Percentiles rank a stretch among this genome's conserved stretches.
Evolutionary conservation across 805 yeast species (phyloP).

Genomic region (Suhomyces vadensis): DNA sequence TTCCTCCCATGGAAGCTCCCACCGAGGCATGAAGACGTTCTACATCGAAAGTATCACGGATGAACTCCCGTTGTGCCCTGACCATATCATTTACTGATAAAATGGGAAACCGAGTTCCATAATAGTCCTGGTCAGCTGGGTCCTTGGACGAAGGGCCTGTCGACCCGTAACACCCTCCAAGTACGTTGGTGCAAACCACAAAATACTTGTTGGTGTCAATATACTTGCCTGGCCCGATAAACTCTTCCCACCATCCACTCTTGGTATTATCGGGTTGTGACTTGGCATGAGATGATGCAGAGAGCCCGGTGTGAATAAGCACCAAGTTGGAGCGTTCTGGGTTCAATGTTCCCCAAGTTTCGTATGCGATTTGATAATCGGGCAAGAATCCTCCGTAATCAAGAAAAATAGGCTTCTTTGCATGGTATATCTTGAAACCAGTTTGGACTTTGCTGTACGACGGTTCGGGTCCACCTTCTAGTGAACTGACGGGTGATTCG

Average conservation of each 20-base stretch:
- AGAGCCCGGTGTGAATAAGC: slow-evolving; percentile 83
- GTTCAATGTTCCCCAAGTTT: slow-evolving; percentile 84
- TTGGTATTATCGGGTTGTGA: slow-evolving; percentile 68
- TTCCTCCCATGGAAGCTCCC: slow-evolving; percentile 98
- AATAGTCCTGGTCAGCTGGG: slow-evolving; percentile 64
- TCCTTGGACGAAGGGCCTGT: slow-evolving; percentile 87
- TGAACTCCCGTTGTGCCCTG: slow-evolving; percentile 75
- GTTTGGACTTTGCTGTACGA: slow-evolving; percentile 66
- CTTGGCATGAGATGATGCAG: slow-evolving; percentile 92
- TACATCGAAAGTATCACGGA: slow-evolving; percentile 63
- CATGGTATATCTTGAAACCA: slow-evolving; percentile 63
- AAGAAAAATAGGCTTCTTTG: slow-evolving; percentile 60
- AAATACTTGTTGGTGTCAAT: slow-evolving; percentile 81
- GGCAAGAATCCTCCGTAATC: slow-evolving; percentile 84
- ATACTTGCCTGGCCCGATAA: slow-evolving; percentile 81
- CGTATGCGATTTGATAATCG: slow-evolving; percentile 82
- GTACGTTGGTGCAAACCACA: slow-evolving; percentile 84
- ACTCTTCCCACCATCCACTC: slow-evolving; percentile 95
- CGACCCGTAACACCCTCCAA: slow-evolving; percentile 94
- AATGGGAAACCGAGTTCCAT: slow-evolving; percentile 88
- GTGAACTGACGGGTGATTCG: slow-evolving; percentile 26
- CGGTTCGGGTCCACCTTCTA: slow-evolving; percentile 83
- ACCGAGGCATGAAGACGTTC: slow-evolving; percentile 70
- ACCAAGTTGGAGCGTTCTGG: slow-evolving; percentile 66
- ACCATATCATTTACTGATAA: slow-evolving; percentile 87